These are phyloP conservation scores for Pichia sp. DNA, from an alignment of 1,139 yeast species.

Conservation along the genomic window DNA sequence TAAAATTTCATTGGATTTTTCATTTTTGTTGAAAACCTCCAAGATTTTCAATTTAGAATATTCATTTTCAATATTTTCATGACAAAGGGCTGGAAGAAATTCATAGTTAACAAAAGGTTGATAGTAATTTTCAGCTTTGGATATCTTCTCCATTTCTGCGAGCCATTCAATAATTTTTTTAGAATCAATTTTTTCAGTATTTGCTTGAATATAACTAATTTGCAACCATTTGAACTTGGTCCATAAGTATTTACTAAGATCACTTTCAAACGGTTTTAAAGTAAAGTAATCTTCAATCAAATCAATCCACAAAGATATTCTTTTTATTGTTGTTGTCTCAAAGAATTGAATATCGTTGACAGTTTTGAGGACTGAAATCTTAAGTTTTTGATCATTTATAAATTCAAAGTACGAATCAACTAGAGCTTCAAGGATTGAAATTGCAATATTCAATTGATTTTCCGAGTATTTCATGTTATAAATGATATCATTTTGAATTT, in stretches of 20 bases:
- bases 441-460: constrained; percentile 16
- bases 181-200: constrained; percentile 16
- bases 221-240: constrained; percentile 24
- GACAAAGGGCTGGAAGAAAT: constrained; percentile 52
- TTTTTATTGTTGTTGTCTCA: constrained; percentile 15
- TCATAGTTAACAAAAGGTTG: constrained; percentile 40
- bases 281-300: constrained; percentile 21
- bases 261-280: background rate
- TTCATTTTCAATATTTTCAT: constrained; percentile 48
- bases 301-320: constrained; percentile 30
- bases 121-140: constrained; percentile 10
- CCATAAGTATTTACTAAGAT: constrained; percentile 8
- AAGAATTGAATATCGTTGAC: constrained; percentile 31
- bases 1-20: constrained; percentile 34
- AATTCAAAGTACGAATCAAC: constrained; percentile 40
- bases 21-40: constrained; percentile 54
- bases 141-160: constrained; percentile 13
- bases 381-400: constrained; percentile 29
- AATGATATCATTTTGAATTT: constrained; percentile 2
- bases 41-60: constrained; percentile 61
- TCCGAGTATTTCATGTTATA: background rate
- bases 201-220: constrained; percentile 18
- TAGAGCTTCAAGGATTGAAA: constrained; percentile 48
- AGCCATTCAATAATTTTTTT: constrained; percentile 11
- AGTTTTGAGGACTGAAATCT: constrained; percentile 22